Percentiles rank a stretch among this genome's conserved stretches.
phyloP scores from a whole-genome alignment of 1,139 yeast species.

The Casaregolazyma suthepensis region DNA sequence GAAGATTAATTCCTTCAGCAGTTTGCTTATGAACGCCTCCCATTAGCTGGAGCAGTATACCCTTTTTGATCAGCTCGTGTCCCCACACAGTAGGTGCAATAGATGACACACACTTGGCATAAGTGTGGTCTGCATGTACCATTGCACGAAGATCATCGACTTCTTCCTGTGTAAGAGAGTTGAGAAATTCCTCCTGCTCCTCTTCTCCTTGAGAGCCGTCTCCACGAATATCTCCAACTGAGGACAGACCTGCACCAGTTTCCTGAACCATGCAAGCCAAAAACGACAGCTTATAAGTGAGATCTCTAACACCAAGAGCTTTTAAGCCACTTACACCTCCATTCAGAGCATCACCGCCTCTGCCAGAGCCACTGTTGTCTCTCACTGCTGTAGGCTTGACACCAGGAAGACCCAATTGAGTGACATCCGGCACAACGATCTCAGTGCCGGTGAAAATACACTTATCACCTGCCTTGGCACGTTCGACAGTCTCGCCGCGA shows the following conservation, averaged over 20 bases:
- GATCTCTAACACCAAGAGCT: slow-evolving; percentile 86
- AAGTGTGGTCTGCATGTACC: slow-evolving; percentile 87
- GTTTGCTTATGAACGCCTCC: slow-evolving; percentile 97
- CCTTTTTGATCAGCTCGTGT: slow-evolving; percentile 91
- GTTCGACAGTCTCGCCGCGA: slow-evolving; percentile 91
- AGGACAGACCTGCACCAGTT: slow-evolving; percentile 32
- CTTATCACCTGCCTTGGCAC: slow-evolving; percentile 97
- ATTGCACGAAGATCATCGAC: slow-evolving; percentile 78
- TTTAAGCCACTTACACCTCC: slow-evolving; percentile 84
- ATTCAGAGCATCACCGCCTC: slow-evolving; percentile 63
- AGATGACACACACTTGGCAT: slow-evolving; percentile 78
- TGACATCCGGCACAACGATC: slow-evolving; percentile 90
- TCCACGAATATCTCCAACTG: slow-evolving; percentile 38
- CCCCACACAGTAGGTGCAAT: slow-evolving; percentile 98
- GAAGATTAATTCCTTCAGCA: slow-evolving; percentile 85
- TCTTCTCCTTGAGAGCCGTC: slow-evolving; percentile 42
- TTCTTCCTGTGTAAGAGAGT: slow-evolving; percentile 75
- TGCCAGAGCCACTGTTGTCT: slow-evolving; percentile 51
- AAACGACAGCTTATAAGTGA: slow-evolving; percentile 87
- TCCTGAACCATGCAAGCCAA: slow-evolving; percentile 76
- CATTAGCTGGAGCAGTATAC: slow-evolving; percentile 76
- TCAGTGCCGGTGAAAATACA: slow-evolving; percentile 94
- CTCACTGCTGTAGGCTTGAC: slow-evolving; percentile 79
- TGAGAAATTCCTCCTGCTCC: slow-evolving; percentile 71
- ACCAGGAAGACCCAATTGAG: slow-evolving; percentile 96